Percentiles rank a stretch among this genome's conserved stretches.
phyloP scores from a whole-genome alignment of 2,329 filamentous ascomycete genomes.

The Cryphonectria nitschkei region DNA sequence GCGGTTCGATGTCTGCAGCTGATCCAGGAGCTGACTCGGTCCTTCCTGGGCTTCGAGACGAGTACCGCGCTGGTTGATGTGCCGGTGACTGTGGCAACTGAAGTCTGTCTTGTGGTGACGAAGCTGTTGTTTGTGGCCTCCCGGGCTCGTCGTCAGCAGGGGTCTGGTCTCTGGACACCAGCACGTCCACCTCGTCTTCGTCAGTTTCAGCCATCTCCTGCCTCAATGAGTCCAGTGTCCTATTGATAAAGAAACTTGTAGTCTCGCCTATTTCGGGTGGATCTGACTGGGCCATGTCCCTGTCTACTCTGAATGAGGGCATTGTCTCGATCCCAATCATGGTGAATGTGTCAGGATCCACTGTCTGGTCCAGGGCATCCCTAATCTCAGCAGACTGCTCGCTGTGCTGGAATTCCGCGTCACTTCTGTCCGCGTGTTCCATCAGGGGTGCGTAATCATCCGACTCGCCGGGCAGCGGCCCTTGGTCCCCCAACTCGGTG shows the following conservation, averaged over 20 bases:
- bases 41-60: not conserved
- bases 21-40: constrained; percentile 6
- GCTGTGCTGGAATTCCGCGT: constrained; percentile 32
- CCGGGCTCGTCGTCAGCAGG: constrained; percentile 10
- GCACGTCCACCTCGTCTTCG: constrained; percentile 25
- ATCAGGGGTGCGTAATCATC: constrained; percentile 21
- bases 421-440: constrained; percentile 33
- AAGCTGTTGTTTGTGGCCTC: not conserved
- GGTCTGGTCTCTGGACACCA: constrained; percentile 21
- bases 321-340: constrained; percentile 63
- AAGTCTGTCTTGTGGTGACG: not conserved
- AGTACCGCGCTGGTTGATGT: constrained; percentile 5
- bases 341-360: constrained; percentile 56
- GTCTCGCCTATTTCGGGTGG: constrained; percentile 57
- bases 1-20: not conserved
- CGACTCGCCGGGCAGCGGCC: constrained; percentile 15
- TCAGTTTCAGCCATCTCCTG: constrained; percentile 38
- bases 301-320: constrained; percentile 51
- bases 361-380: constrained; percentile 37
- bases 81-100: not conserved
- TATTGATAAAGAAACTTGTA: constrained; percentile 60
- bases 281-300: constrained; percentile 40
- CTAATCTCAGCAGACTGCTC: constrained; percentile 23
- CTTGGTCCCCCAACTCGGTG: constrained; percentile 20
- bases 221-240: constrained; percentile 55